phyloP scores from a whole-genome alignment of 2,329 filamentous ascomycete species.

The Aureobasidium pullulans region DNA sequence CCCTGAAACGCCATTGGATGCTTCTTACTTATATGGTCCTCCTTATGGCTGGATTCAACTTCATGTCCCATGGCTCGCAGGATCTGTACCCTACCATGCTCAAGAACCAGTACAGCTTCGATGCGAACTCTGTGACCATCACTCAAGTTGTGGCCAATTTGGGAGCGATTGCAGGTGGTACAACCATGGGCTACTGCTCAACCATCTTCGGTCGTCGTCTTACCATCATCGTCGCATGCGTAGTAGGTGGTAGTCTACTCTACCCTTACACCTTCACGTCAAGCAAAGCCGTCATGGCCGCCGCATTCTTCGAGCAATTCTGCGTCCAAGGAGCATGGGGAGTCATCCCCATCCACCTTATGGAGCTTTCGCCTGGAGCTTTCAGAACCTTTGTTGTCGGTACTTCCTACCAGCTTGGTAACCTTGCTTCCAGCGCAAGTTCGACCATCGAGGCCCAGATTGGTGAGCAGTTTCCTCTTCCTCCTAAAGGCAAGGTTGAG shows the following conservation, averaged over 20 bases:
- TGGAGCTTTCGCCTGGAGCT: constrained; percentile 29
- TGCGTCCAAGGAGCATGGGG: constrained; percentile 33
- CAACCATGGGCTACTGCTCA: constrained; percentile 29
- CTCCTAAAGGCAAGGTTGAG: constrained; percentile 25
- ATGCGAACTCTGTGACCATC: constrained; percentile 33
- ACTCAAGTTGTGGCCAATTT: constrained; percentile 38
- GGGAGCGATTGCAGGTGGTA: constrained; percentile 30
- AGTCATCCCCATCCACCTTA: constrained; percentile 32
- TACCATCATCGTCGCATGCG: constrained; percentile 31
- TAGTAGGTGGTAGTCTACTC: constrained; percentile 30
- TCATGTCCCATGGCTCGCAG: constrained; percentile 29
- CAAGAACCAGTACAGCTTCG: constrained; percentile 47
- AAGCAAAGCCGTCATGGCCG: constrained; percentile 26
- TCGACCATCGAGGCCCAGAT: constrained; percentile 38
- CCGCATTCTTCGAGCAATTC: constrained; percentile 32
- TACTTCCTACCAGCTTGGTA: constrained; percentile 33
- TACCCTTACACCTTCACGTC: constrained; percentile 29
- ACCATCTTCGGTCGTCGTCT: constrained; percentile 31
- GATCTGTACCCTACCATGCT: constrained; percentile 20
- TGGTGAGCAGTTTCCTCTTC: constrained; percentile 34
- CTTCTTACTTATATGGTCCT: constrained; percentile 63
- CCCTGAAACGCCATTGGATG: constrained; percentile 68
- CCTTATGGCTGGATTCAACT: constrained; percentile 32
- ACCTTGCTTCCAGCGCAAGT: constrained; percentile 33
- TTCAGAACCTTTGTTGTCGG: constrained; percentile 31